These are phyloP conservation scores for Fusarium tuaranense DNA, from an alignment of 2,329 filamentous ascomycete genomes.

Conservation along the genomic window DNA sequence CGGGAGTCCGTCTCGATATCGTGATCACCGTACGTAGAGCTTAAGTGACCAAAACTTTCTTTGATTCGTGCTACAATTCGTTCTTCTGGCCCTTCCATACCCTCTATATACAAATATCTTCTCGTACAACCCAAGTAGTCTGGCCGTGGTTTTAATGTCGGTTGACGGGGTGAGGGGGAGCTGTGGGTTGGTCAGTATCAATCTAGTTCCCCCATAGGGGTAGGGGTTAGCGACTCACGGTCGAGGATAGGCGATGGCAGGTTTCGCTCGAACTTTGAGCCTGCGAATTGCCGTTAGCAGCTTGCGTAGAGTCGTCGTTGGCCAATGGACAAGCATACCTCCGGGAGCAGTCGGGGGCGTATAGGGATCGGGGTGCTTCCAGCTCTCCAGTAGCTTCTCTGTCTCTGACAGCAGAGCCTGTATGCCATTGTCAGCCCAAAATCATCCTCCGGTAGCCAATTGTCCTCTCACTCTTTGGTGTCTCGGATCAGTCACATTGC, in stretches of 20 bases:
- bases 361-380: constrained; percentile 99
- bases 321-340: constrained; percentile 66
- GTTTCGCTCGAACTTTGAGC: constrained; percentile 97
- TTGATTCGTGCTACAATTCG: constrained; percentile 26
- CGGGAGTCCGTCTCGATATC: background rate
- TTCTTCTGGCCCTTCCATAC: constrained; percentile 19
- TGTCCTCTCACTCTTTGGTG: constrained; percentile 78
- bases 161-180: constrained; percentile 45
- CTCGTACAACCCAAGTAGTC: constrained; percentile 17
- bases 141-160: constrained; percentile 35
- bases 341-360: constrained; percentile 89
- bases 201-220: background rate
- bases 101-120: constrained; percentile 37
- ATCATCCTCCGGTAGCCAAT: background rate
- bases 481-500: constrained; percentile 83
- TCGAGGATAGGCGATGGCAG: constrained; percentile 82
- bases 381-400: constrained; percentile 87
- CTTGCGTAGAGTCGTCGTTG: background rate
- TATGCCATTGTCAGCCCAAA: constrained; percentile 11
- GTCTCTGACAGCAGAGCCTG: constrained; percentile 89
- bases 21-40: background rate
- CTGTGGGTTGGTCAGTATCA: constrained; percentile 36
- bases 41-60: constrained; percentile 22
- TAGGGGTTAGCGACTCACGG: constrained; percentile 68
- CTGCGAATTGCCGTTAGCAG: constrained; percentile 57